phyloP scores from a whole-genome alignment of 169 alveolate genomes.

The Cystoisospora suis region DNA sequence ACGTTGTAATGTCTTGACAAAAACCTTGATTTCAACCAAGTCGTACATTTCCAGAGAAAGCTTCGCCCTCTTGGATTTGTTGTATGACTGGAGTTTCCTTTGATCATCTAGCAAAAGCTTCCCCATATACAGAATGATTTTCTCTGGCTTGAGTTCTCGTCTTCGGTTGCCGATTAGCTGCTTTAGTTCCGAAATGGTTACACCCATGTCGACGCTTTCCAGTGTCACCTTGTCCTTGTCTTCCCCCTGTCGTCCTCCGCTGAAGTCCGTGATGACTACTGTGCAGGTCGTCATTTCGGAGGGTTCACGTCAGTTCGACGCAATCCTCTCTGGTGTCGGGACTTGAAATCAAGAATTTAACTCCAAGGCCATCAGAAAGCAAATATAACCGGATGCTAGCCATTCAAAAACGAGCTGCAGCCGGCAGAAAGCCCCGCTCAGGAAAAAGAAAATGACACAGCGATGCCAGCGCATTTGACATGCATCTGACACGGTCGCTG shows the following conservation, averaged over 20 bases:
- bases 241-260: constrained; percentile 35
- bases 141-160: background rate
- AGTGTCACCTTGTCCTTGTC: constrained; percentile 31
- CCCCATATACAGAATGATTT: constrained; percentile 46
- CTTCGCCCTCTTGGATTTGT: constrained; percentile 55
- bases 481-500: too few species aligned
- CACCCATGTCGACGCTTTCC: constrained; percentile 17
- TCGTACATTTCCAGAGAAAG: constrained; percentile 56
- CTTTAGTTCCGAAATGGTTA: constrained; percentile 22
- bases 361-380: background rate
- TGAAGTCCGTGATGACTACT: background rate
- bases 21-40: constrained; percentile 39
- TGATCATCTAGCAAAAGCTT: constrained; percentile 20
- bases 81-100: constrained; percentile 33
- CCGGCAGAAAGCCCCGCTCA: too few species aligned
- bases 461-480: too few species aligned
- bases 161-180: background rate
- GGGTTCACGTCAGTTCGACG: too few species aligned
- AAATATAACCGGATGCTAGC: too few species aligned
- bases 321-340: background rate
- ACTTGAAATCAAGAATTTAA: background rate
- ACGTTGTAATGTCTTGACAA: constrained; percentile 59
- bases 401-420: too few species aligned
- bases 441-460: too few species aligned
- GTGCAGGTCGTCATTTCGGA: constrained; percentile 24